Evolutionary conservation across 805 yeast species (phyloP), one percentile per base, ranked within the genome.

Genomic region (Hemisphaericaspora nanyangensis): DNA sequence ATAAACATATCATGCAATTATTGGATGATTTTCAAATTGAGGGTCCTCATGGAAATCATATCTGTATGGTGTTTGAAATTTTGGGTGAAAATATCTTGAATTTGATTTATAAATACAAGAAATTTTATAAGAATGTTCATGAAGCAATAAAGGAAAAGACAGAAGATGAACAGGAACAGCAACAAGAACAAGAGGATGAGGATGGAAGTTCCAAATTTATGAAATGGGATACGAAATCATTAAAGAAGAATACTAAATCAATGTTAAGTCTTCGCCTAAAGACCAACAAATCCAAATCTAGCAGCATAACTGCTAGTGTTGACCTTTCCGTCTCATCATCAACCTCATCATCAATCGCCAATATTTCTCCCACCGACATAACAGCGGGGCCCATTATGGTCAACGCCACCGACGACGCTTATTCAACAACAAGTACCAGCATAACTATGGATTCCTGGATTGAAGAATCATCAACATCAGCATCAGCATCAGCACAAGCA

Each of bases 21-120:
- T 56, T 73, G 28, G 85, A 80, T 52, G 71, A 77, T 49, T 80
- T 80, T 51, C 60, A 65, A 16, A 77, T 78, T 43, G 41, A 46
- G 3, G 86, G 86, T 3, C 84, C 84, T 7, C 72, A 80, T 51
- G 86, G 86, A 1, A 68, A 62, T 18, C 86, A 80, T 51, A 71
- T 79, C 20, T 77, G 82, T 53, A 78, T 80, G 82, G 82, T 77
- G 4, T 77, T 80, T 44, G 85, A 80, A 58, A 76, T 80, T 1
- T 56, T 80, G 30, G 85, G 85, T 15, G 84, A 80, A 48, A 79
- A 74, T 50, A 60, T 79, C 51, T 56, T 77, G 36, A 74, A 72
- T 38, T 58, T 79, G 38, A 58, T 77, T 35, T 60, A 72, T 30
- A 64, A 78, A 29, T 78, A 70, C 54, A 73, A 61, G 45, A 55